Conservation (phyloP, 306 rosid genomes). For the Bauhinia variegata region DNA sequence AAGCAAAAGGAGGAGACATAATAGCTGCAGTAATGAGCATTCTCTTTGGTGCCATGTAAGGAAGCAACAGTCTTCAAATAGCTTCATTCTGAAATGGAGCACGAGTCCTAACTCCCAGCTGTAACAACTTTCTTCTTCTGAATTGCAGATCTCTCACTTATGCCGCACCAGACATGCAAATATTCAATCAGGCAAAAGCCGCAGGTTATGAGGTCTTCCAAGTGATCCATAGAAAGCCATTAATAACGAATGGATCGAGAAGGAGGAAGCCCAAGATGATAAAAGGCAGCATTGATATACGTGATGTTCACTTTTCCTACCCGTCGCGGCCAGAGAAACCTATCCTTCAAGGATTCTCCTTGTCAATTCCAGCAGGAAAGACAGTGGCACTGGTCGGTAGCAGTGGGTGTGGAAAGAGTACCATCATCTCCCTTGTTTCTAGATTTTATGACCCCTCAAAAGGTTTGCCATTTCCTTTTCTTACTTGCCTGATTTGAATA, state of each 20-base stretch:
- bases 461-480: constrained; percentile 39
- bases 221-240: constrained; percentile 73
- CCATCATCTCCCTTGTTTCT: constrained; percentile 71
- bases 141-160: constrained; percentile 71
- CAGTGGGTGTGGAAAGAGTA: constrained; percentile 97
- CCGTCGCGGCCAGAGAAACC: constrained; percentile 74
- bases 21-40: constrained; percentile 85
- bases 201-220: constrained; percentile 86
- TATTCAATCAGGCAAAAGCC: constrained; percentile 86
- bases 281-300: constrained; percentile 59
- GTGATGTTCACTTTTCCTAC: constrained; percentile 64
- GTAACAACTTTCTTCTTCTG: constrained; percentile 14
- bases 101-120: too few relatives aligned
- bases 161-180: constrained; percentile 91
- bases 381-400: constrained; percentile 81
- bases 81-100: not conserved
- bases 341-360: constrained; percentile 66
- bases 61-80: constrained; percentile 12
- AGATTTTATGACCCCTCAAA: constrained; percentile 77
- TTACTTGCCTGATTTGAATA: not conserved
- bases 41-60: constrained; percentile 93
- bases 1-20: constrained; percentile 72
- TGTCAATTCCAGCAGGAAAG: constrained; percentile 80
- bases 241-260: constrained; percentile 49
- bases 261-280: constrained; percentile 48